Evolutionary conservation across 2,329 filamentous ascomycete species (phyloP).

Genomic region (Neopestalotiopsis clavispora): DNA sequence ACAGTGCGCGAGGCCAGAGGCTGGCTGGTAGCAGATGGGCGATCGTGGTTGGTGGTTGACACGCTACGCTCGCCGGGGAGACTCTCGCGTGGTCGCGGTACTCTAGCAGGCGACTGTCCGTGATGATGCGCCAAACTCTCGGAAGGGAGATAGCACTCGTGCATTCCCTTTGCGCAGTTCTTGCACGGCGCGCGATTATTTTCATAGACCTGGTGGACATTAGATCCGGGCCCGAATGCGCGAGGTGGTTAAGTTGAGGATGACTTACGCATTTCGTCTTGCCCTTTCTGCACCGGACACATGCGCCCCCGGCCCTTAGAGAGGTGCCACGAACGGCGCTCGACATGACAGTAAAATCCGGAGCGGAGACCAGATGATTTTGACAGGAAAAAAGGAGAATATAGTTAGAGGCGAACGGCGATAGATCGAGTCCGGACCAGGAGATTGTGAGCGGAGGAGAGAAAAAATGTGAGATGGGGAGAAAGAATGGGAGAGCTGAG

Average conservation of each 20-base stretch:
- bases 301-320: constrained; percentile 41
- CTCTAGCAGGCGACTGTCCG: constrained; percentile 61
- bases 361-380: not conserved
- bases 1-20: constrained; percentile 50
- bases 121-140: constrained; percentile 65
- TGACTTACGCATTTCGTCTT: constrained; percentile 59
- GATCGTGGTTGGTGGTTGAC: constrained; percentile 46
- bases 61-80: constrained; percentile 57
- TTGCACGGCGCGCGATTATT: constrained; percentile 66
- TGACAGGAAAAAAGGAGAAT: not conserved
- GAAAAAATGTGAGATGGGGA: not conserved
- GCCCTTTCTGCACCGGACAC: constrained; percentile 67
- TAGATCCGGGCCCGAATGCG: constrained; percentile 29
- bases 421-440: not conserved
- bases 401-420: not conserved
- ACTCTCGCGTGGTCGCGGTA: constrained; percentile 58
- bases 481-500: constrained; percentile 4
- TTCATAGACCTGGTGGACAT: constrained; percentile 68
- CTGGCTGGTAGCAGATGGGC: constrained; percentile 47
- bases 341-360: constrained; percentile 3
- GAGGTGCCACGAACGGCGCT: constrained; percentile 15
- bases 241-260: not conserved
- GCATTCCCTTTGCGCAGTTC: constrained; percentile 68
- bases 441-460: not conserved
- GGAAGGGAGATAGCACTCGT: constrained; percentile 66